A percentile compares a stretch with the other conserved stretches of the same genome.
These are phyloP conservation scores for Trametes gibbosa DNA, from an alignment of 768 basidiomycete genomes.

Conservation along the genomic window DNA sequence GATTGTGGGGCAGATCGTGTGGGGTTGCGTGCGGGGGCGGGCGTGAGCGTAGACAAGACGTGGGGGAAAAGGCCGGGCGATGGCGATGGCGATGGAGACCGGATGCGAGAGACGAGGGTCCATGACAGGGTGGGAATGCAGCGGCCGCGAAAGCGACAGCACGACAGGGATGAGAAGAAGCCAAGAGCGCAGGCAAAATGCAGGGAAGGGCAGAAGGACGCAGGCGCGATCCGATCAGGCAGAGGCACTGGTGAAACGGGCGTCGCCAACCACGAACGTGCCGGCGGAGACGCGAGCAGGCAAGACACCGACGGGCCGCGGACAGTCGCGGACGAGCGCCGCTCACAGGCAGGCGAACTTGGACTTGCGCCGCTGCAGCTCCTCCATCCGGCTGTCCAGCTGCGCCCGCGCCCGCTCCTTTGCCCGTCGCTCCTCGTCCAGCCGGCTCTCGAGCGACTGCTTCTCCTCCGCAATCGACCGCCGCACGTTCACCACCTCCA, in stretches of 20 bases:
- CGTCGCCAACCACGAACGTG: background rate
- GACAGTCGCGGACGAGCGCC: background rate
- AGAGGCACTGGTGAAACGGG: too few relatives aligned
- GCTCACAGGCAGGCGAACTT: conserved; percentile 86
- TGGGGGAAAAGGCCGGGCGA: too few relatives aligned
- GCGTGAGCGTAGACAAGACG: too few relatives aligned
- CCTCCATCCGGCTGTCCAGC: conserved; percentile 85
- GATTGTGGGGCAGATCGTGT: background rate
- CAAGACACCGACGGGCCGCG: background rate
- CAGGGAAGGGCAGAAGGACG: too few relatives aligned
- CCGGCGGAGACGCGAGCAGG: background rate
- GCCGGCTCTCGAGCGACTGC: conserved; percentile 74
- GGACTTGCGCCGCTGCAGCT: conserved; percentile 79
- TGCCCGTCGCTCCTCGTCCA: conserved; percentile 85
- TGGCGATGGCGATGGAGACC: background rate
- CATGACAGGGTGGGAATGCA: background rate
- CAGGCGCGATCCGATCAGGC: too few relatives aligned
- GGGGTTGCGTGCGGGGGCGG: too few relatives aligned
- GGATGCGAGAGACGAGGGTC: background rate
- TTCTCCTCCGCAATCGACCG: conserved; percentile 86
- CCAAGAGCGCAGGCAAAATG: background rate
- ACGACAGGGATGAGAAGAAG: conserved; percentile 2
- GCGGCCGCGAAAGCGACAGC: conserved; percentile 1
- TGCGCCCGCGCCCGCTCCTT: conserved; percentile 88
- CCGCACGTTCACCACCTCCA: conserved; percentile 74